Percentiles rank a stretch among this genome's conserved stretches.
These are phyloP conservation scores for Sungouiella thailandica DNA, from an alignment of 805 yeast genomes.

Conservation along the genomic window DNA sequence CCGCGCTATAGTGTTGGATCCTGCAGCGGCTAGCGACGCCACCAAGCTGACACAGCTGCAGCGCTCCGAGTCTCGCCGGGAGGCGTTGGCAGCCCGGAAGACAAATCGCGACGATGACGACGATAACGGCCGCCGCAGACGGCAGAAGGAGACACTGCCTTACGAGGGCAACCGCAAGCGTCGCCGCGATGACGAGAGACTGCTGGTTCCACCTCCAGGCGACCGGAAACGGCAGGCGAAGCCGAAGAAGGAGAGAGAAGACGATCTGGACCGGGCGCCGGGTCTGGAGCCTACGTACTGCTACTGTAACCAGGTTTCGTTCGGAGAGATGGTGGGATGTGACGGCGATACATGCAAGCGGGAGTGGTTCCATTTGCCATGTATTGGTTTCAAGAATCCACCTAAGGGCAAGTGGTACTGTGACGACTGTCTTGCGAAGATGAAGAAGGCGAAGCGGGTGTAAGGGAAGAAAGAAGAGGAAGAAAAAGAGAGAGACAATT, in stretches of 20 bases:
- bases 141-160: slow-evolving; percentile 18
- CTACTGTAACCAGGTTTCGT: slow-evolving; percentile 94
- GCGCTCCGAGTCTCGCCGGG: slow-evolving; percentile 82
- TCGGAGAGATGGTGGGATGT: slow-evolving; percentile 99
- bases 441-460: slow-evolving; percentile 18
- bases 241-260: slow-evolving; percentile 16
- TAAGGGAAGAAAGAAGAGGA: neutral
- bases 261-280: slow-evolving; percentile 6
- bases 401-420: slow-evolving; percentile 61
- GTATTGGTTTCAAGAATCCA: slow-evolving; percentile 79
- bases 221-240: slow-evolving; percentile 19
- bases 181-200: slow-evolving; percentile 10
- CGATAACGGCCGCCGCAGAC: slow-evolving; percentile 17
- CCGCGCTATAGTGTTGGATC: slow-evolving; percentile 78
- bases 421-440: slow-evolving; percentile 36
- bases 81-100: slow-evolving; percentile 85
- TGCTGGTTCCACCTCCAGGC: slow-evolving; percentile 3
- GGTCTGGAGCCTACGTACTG: slow-evolving; percentile 78
- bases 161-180: slow-evolving; percentile 12
- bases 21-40: slow-evolving; percentile 43
- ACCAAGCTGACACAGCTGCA: slow-evolving; percentile 63
- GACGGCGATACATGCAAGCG: slow-evolving; percentile 89
- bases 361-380: slow-evolving; percentile 95
- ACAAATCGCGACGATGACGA: slow-evolving; percentile 44
- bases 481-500: no score